These are phyloP conservation scores for Rauvolfia tetraphylla DNA, from an alignment of 257 asterid genomes.

Conservation along the genomic window DNA sequence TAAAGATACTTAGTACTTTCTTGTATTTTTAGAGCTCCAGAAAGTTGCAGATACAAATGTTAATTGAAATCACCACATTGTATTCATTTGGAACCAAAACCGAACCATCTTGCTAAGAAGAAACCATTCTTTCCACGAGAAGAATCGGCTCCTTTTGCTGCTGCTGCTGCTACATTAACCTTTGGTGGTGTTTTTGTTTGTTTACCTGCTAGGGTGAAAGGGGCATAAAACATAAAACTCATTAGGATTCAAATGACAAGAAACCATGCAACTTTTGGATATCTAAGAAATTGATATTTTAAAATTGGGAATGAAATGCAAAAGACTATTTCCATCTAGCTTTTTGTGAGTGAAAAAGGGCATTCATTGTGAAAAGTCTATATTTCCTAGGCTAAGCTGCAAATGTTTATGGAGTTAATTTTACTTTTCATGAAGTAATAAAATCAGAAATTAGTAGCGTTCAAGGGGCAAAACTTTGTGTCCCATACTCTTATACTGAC, in stretches of 20 bases:
- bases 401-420: not conserved
- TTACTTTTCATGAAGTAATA: not conserved
- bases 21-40: not conserved
- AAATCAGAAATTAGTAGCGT: not conserved
- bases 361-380: not conserved
- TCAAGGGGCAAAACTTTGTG: not conserved
- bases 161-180: slow-evolving; percentile 20
- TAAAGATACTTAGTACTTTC: not conserved
- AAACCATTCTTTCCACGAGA: slow-evolving; percentile 51
- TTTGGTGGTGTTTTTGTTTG: slow-evolving; percentile 34
- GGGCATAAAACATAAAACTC: not conserved
- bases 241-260: not conserved
- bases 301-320: not conserved
- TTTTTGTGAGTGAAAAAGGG: not conserved
- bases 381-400: not conserved
- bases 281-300: not conserved
- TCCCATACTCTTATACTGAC: not conserved
- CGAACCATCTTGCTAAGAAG: slow-evolving; percentile 69
- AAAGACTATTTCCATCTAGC: not conserved
- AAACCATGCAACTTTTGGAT: not conserved
- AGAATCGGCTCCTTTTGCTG: slow-evolving; percentile 38
- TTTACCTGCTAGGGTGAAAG: slow-evolving; percentile 37
- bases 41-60: not conserved
- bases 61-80: not conserved
- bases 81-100: slow-evolving; percentile 61